A percentile compares a stretch with the other conserved stretches of the same genome.
These are phyloP conservation scores for Apostasia ramifera DNA, from an alignment of 106 monocot species.

Conservation along the genomic window DNA sequence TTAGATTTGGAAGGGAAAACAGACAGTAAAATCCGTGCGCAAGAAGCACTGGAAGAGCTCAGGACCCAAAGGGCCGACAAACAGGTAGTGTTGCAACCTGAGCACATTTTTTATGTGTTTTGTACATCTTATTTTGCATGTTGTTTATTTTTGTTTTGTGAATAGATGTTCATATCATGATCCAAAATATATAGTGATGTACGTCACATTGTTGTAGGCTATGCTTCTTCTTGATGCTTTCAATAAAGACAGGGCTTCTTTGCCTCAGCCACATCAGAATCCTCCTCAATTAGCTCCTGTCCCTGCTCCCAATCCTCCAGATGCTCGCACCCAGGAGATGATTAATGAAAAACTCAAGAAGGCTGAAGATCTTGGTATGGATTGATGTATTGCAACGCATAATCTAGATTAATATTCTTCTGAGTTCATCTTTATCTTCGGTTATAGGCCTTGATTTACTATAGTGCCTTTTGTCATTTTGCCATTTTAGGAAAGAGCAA, in stretches of 20 bases:
- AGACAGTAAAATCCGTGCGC: slow-evolving; percentile 71
- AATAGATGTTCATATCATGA: not conserved
- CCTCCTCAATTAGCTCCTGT: slow-evolving; percentile 36
- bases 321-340: slow-evolving; percentile 86
- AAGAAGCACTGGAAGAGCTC: slow-evolving; percentile 76
- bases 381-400: not conserved
- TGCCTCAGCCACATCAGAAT: slow-evolving; percentile 70
- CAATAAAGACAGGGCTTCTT: slow-evolving; percentile 76
- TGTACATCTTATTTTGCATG: slow-evolving; percentile 2
- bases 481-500: too few relatives aligned
- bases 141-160: not conserved
- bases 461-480: too few relatives aligned
- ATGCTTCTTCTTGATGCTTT: slow-evolving; percentile 89
- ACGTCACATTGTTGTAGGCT: slow-evolving; percentile 34
- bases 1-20: slow-evolving; percentile 86
- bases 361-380: slow-evolving; percentile 86
- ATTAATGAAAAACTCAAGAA: slow-evolving; percentile 87
- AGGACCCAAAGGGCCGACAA: slow-evolving; percentile 83
- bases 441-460: too few relatives aligned
- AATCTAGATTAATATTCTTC: too few relatives aligned
- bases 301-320: slow-evolving; percentile 44
- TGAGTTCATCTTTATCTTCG: too few relatives aligned
- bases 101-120: not conserved
- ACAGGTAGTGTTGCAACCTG: slow-evolving; percentile 31
- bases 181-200: not conserved